Evolutionary conservation across 2,329 filamentous ascomycete species (phyloP).

Genomic region (Calonectria pteridis): DNA sequence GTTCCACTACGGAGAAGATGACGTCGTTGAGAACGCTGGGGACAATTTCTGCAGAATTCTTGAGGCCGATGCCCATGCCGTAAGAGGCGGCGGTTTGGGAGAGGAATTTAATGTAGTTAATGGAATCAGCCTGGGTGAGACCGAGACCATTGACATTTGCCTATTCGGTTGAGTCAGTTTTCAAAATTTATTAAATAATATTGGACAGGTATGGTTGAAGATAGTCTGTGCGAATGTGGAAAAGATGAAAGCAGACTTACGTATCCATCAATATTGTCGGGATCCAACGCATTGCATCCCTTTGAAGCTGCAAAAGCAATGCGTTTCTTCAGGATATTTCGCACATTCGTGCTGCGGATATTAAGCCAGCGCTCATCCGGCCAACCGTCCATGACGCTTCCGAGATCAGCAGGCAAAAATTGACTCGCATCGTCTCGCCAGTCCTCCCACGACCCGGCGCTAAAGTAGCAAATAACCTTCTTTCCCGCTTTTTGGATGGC

Average conservation of each 20-base stretch:
- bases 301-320: slow-evolving; percentile 70
- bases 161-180: slow-evolving; percentile 30
- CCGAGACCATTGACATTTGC: slow-evolving; percentile 73
- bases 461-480: slow-evolving; percentile 82
- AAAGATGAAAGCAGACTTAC: slow-evolving; percentile 48
- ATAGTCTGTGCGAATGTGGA: neutral
- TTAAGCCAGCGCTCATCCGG: slow-evolving; percentile 76
- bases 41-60: slow-evolving; percentile 76
- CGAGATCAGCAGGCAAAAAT: slow-evolving; percentile 69
- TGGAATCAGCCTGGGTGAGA: slow-evolving; percentile 67
- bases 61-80: slow-evolving; percentile 74
- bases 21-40: slow-evolving; percentile 59
- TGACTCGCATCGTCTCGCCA: slow-evolving; percentile 68
- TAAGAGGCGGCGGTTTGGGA: slow-evolving; percentile 63
- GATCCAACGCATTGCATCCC: slow-evolving; percentile 77
- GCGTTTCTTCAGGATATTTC: slow-evolving; percentile 72
- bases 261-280: slow-evolving; percentile 78
- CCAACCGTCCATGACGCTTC: slow-evolving; percentile 73
- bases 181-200: neutral
- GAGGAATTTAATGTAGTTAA: slow-evolving; percentile 73
- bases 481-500: slow-evolving; percentile 68
- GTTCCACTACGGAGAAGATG: slow-evolving; percentile 78
- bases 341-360: slow-evolving; percentile 67
- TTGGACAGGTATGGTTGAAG: neutral
- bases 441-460: slow-evolving; percentile 76